Evolutionary conservation across 225 moss, liverwort and hornwort species (phyloP), one percentile per base, ranked within the genome.

Genomic region (Ulota crispa): DNA sequence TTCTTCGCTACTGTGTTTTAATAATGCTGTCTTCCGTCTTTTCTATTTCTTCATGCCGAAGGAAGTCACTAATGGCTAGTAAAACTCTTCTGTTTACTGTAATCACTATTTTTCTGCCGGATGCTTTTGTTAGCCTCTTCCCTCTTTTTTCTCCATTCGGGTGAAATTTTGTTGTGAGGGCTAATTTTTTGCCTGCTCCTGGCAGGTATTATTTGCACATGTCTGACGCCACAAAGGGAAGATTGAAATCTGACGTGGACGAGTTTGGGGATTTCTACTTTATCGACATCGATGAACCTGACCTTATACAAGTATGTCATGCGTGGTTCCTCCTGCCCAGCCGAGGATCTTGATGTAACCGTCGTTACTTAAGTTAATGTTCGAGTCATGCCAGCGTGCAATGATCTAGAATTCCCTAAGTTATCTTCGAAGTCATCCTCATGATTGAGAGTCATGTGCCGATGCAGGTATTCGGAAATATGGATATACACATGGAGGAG

Each of bases 171-270:
- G 20, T 32, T 65, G 20, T 56, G 15, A 18, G 39, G 42, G 9
- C 60, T 60, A 24, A 63, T 59, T 62, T 70, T 30, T 78, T 27
- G 26, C 14, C 5, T 50, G 45, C 53, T 45, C 43, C 76, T 80
- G 65, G 47, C 85, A 96, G 96, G 87, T 93, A 99, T 80, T 96
- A 92, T 86, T 89, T 99, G 72, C 90, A 96, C 64, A 85, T 99
- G 85, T 96, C 96, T 5, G 74, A 85, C 64, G 80, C 86, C 82
- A 94, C 94, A 11, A 99, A 95, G 87, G 91, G 90, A 78, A 92
- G 89, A 70, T 86, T 91, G 73, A 91, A 89, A 80, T 91, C 85
- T 47, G 92, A 96, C 43, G 91, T 99, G 61, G 94, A 94, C 82
- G 89, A 89, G 23, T 90, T 89, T 82, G 99, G 96, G 54, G 99